Percentiles rank a stretch among this genome's conserved stretches.
Conservation (phyloP, 129 eudicot species). For the Flaveria linearis region DNA sequence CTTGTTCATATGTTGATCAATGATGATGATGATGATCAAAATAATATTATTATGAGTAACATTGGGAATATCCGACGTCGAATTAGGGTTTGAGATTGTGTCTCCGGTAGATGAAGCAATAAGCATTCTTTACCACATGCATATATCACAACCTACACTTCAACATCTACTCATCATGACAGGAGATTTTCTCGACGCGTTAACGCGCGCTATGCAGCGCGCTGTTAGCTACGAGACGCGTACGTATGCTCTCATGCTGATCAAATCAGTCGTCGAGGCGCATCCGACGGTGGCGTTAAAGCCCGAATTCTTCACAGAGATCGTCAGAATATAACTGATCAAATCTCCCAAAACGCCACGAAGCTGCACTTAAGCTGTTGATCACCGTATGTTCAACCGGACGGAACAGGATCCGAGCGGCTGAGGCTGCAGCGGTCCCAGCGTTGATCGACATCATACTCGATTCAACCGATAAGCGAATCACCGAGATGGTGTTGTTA, state of each 20-base stretch:
- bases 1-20: conserved; percentile 34
- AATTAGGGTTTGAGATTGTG: conserved; percentile 21
- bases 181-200: conserved; percentile 33
- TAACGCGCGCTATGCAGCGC: conserved; percentile 38
- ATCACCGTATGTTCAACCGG: conserved; percentile 46
- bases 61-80: neutral
- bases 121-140: conserved; percentile 40
- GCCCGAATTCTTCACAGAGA: conserved; percentile 39
- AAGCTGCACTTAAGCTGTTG: conserved; percentile 51
- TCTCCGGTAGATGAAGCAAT: conserved; percentile 43
- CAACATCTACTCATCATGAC: conserved; percentile 19
- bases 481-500: conserved; percentile 49
- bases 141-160: conserved; percentile 34
- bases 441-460: conserved; percentile 43
- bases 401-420: conserved; percentile 53
- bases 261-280: conserved; percentile 38
- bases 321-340: conserved; percentile 47
- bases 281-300: conserved; percentile 21
- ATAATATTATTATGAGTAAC: neutral
- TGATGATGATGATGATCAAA: neutral
- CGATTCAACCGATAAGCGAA: conserved; percentile 45
- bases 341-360: conserved; percentile 45
- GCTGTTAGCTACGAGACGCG: conserved; percentile 45
- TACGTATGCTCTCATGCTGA: conserved; percentile 35
- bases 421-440: conserved; percentile 47